Base-by-base conservation (phyloP, 2,329 filamentous ascomycete genomes). In the Didymosphaeria variabile region DNA sequence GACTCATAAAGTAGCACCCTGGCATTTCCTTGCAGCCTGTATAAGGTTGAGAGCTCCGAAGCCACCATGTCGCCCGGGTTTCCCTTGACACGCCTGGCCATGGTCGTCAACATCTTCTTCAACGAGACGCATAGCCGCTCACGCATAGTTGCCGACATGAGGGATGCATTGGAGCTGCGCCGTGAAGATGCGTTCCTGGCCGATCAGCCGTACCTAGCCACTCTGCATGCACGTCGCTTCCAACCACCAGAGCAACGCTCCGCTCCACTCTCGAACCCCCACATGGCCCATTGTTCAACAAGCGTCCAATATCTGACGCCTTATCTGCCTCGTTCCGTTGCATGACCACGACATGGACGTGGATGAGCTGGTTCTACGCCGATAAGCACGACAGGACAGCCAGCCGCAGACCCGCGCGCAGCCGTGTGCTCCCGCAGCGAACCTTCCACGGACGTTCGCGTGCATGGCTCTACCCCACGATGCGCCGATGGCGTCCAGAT, bases 101-200 rank as follows among this genome's bases (percentile, higher is more conserved):
- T 47, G 29, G 23, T 31, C 13, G n/a, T 15, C 2, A n/a, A 29
- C 8, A 31, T 12, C 13, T 31, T 13, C 45, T 23, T 47, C 45
- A 29, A 31, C 23, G 23, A 47, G 23, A 47, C 19, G 45, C 45
- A 31, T 31, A 47, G 8, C 45, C 45, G 45, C 45, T 47, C 45
- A 21, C 45, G 23, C 42, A 45, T 45, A 45, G 7, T 23, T 45
- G 19, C 42, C 19, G 19, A 13, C 15, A 5, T 40, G 38, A 40
- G n/a, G 38, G 15, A 29, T 29, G 26, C 26, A 29, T 6, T 6
- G 26, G 38, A 40, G 38, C 13, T 29, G 45, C 45, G 15, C 52
- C 53, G 53, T 21, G 53, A 55, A 55, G 26, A 55, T 55, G 53
- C 53, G 53, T 47, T 36, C 53, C 5, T 29, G 23, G 40, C 53